A percentile compares a stretch with the other conserved stretches of the same genome.
These are phyloP conservation scores for Kwoniella newhampshirensis DNA, from an alignment of 768 basidiomycete genomes.

Conservation along the genomic window DNA sequence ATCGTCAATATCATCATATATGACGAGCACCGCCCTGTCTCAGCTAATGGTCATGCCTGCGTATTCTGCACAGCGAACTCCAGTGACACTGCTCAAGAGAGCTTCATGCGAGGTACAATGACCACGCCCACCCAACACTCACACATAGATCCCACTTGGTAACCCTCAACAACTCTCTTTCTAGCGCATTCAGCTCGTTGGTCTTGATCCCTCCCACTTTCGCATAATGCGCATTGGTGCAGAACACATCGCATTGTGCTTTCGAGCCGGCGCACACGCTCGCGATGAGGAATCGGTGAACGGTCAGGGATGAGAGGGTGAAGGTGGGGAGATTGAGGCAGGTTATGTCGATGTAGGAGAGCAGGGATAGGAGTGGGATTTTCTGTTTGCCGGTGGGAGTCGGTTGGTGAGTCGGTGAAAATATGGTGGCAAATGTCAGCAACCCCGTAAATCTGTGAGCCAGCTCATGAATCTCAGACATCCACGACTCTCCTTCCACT, in stretches of 20 bases:
- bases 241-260: conserved; percentile 92
- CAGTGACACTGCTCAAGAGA: no score
- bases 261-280: conserved; percentile 90
- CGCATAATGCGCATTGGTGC: conserved; percentile 90
- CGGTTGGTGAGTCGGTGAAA: no score
- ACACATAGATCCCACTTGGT: conserved; percentile 96
- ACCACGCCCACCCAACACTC: conserved; percentile 47
- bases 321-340: conserved; percentile 82
- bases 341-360: conserved; percentile 60
- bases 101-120: no score
- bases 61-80: no score
- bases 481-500: no score
- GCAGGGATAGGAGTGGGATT: conserved; percentile 52
- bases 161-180: conserved; percentile 84
- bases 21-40: no score
- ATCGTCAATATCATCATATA: no score
- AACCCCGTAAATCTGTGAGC: no score
- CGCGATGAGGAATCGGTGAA: conserved; percentile 95
- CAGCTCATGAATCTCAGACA: not conserved
- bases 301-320: conserved; percentile 91
- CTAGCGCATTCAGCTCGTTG: conserved; percentile 86
- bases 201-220: conserved; percentile 93
- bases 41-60: no score
- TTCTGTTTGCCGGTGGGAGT: conserved; percentile 33
- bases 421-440: no score